A percentile compares a stretch with the other conserved stretches of the same genome.
Evolutionary conservation across 257 asterid genomes (phyloP).

Genomic region (Anisodus tanguticus): DNA sequence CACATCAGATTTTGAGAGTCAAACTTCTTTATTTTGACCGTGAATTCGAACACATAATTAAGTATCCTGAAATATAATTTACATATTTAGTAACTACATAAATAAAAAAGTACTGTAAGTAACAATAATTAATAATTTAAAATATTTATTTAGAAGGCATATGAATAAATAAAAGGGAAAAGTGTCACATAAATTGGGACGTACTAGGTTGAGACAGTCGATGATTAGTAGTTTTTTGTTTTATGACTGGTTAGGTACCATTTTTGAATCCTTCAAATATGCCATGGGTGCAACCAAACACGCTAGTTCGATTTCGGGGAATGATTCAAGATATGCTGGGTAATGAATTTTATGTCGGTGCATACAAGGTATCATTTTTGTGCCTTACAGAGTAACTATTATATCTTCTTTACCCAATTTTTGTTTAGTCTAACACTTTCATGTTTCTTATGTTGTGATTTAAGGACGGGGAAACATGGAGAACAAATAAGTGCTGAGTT

Average conservation of each 20-base stretch:
- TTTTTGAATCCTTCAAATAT: constrained; percentile 64
- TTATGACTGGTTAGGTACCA: constrained; percentile 66
- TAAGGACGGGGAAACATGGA: constrained; percentile 82
- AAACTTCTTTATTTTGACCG: too few relatives aligned
- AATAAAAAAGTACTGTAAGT: too few relatives aligned
- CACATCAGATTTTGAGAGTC: too few relatives aligned
- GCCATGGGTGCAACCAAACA: constrained; percentile 64
- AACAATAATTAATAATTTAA: too few relatives aligned
- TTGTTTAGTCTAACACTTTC: too few relatives aligned
- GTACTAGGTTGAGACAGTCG: too few relatives aligned
- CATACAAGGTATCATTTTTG: constrained; percentile 64
- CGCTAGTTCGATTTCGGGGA: constrained; percentile 87
- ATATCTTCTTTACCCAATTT: not conserved
- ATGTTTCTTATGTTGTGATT: constrained; percentile 10
- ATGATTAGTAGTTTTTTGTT: not conserved
- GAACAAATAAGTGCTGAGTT: constrained; percentile 82
- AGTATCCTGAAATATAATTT: too few relatives aligned
- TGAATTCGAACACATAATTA: too few relatives aligned
- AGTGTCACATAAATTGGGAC: too few relatives aligned
- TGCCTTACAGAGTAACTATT: not conserved
- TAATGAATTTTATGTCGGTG: constrained; percentile 82
- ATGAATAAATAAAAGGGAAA: too few relatives aligned
- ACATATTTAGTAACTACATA: too few relatives aligned
- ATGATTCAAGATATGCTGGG: constrained; percentile 96
- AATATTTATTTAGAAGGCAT: too few relatives aligned